Evolutionary conservation across 2,329 filamentous ascomycete species (phyloP), one percentile per base, ranked within the genome.

Genomic region (Trichoderma sp.): DNA sequence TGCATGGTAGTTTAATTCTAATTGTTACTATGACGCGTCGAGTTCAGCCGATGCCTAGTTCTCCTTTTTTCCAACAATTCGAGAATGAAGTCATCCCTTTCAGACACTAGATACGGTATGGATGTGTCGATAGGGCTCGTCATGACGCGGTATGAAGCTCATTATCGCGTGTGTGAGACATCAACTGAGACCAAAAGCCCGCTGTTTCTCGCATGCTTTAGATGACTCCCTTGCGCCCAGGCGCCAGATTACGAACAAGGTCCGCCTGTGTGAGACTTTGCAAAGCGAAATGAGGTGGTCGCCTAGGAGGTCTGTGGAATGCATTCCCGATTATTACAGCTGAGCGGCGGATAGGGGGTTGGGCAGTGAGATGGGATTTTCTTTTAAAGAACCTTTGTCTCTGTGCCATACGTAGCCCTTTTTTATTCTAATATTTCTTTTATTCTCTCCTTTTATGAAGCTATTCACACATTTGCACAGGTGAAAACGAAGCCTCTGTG

Each of bases 91-190:
- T 13, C 55, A 47, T 50, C 28, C 30, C 30, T 17, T 17, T 13
- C 32, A 20, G 28, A 36, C 20, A 30, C 43, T n/a, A 15, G 12
- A 15, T 26, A 6, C 13, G 20, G 39, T 28, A 34, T 53, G 28
- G 32, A 53, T 26, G 39, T 28, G 39, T 61, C 66, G 47, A 34
- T 28, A 23, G 11, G 20, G 20, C 39, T 23, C 39, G 20, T 58
- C 66, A 69, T 34, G 39, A 17, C 12, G 30, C n/a, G 66, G 39
- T 36, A 53, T 62, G 20, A 34, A 62, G 13, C 28, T 23, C 66
- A 53, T 69, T 30, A 61, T 69, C 28, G 34, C 55, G 61, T 53
- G 66, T 69, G 66, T 69, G 66, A 69, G 66, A 69, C 66, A 69
- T 69, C 39, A 64, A 64, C 64, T 57, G 23, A 70, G 57, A 50